These are phyloP conservation scores for Chenopodium suecicum DNA, from an alignment of 148 eudicot species.

Conservation along the genomic window DNA sequence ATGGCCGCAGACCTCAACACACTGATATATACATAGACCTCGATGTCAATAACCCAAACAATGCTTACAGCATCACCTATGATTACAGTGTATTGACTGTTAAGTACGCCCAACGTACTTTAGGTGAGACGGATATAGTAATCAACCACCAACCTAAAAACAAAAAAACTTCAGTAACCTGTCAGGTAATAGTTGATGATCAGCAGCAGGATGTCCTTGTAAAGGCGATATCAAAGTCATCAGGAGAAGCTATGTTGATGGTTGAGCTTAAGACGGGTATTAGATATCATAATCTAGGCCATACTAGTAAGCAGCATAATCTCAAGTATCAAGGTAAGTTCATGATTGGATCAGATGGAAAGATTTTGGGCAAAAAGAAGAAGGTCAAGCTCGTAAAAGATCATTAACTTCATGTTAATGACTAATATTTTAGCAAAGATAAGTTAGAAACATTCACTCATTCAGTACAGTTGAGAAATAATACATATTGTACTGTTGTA, in stretches of 20 bases:
- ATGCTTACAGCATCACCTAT: slow-evolving; percentile 4
- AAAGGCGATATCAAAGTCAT: not conserved
- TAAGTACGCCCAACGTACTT: not conserved
- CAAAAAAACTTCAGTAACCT: not conserved
- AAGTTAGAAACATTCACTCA: not conserved
- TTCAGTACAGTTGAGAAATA: not conserved
- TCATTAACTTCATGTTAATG: too few relatives aligned
- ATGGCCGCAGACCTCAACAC: not conserved
- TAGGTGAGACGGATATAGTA: not conserved
- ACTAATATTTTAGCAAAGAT: not conserved
- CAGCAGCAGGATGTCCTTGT: not conserved
- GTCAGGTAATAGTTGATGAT: not conserved
- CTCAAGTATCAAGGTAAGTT: slow-evolving; percentile 5
- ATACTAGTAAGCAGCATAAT: not conserved
- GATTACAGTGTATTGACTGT: not conserved
- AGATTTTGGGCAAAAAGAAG: slow-evolving; percentile 4
- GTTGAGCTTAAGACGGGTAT: not conserved
- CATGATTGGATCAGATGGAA: slow-evolving; percentile 11
- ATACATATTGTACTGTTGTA: not conserved
- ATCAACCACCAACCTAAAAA: not conserved
- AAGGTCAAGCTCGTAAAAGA: not conserved
- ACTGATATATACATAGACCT: not conserved
- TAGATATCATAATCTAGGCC: not conserved
- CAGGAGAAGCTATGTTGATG: not conserved
- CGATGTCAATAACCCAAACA: slow-evolving; percentile 5